These are phyloP conservation scores for Coemansia pectinata DNA, from an alignment of 192 early-diverging fungal genomes.

Conservation along the genomic window DNA sequence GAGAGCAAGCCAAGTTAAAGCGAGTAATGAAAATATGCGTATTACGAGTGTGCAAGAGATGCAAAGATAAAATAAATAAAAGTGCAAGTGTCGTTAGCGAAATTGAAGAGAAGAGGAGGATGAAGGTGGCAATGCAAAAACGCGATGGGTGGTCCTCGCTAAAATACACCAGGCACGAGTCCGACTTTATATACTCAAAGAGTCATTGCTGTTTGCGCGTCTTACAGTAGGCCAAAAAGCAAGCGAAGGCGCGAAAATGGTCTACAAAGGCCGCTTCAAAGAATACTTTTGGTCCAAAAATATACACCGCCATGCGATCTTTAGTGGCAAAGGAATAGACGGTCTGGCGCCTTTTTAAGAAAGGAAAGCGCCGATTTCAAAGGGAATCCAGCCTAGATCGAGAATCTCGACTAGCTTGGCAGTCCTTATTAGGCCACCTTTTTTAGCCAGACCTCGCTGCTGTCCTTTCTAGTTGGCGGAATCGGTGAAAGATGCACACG, in stretches of 20 bases:
- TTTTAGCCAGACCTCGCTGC: neutral
- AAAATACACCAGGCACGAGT: neutral
- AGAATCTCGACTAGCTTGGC: neutral
- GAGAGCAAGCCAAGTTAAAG: neutral
- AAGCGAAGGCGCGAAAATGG: neutral
- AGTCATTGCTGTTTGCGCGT: neutral
- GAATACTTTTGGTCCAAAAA: neutral
- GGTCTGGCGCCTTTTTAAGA: neutral
- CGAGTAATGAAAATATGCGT: neutral
- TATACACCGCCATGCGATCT: neutral
- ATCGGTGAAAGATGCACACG: neutral
- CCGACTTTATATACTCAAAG: neutral
- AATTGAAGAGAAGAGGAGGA: neutral
- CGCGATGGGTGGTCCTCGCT: neutral
- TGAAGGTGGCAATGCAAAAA: neutral
- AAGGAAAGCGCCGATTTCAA: neutral
- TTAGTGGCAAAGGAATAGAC: neutral
- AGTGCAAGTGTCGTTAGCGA: neutral
- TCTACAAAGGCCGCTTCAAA: neutral
- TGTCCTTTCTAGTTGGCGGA: neutral
- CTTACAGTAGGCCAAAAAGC: neutral
- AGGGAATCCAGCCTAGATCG: neutral
- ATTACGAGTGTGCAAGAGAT: neutral
- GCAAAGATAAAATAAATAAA: neutral
- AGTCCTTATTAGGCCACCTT: neutral